These are phyloP conservation scores for Stagonosporopsis rhizophila DNA, from an alignment of 2,329 filamentous ascomycete genomes.

Conservation along the genomic window DNA sequence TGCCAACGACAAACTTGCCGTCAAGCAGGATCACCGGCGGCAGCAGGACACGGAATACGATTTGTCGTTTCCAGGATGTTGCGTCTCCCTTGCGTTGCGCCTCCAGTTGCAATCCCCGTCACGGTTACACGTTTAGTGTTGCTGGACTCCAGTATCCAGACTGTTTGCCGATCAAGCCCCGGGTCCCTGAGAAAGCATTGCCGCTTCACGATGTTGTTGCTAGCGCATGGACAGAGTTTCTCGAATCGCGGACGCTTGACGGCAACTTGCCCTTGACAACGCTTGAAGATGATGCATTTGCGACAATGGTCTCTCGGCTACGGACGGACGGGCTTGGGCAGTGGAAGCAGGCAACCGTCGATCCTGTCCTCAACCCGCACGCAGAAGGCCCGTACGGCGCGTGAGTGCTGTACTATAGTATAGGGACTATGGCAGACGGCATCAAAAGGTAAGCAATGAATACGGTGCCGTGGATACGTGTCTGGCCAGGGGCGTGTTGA, in stretches of 20 bases:
- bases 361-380: neutral
- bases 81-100: conserved; percentile 38
- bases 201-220: conserved; percentile 16
- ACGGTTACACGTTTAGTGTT: conserved; percentile 44
- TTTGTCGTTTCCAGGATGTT: conserved; percentile 30
- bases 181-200: conserved; percentile 42
- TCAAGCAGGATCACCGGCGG: conserved; percentile 34
- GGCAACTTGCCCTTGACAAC: conserved; percentile 14
- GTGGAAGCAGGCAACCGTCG: conserved; percentile 26
- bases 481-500: conserved; percentile 47
- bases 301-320: conserved; percentile 20
- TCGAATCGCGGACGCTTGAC: conserved; percentile 25
- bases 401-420: neutral
- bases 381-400: conserved; percentile 6
- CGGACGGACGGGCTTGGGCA: conserved; percentile 12
- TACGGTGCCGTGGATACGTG: conserved; percentile 32
- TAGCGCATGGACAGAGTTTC: conserved; percentile 25
- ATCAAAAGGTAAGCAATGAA: conserved; percentile 30
- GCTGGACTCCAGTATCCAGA: conserved; percentile 23
- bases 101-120: conserved; percentile 31
- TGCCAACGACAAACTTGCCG: conserved; percentile 18
- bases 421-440: conserved; percentile 20
- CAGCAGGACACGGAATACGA: conserved; percentile 31
- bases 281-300: conserved; percentile 23
- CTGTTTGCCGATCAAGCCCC: conserved; percentile 27